A percentile compares a stretch with the other conserved stretches of the same genome.
phyloP scores from a whole-genome alignment of 805 yeast species.

The Suhomyces sp. region DNA sequence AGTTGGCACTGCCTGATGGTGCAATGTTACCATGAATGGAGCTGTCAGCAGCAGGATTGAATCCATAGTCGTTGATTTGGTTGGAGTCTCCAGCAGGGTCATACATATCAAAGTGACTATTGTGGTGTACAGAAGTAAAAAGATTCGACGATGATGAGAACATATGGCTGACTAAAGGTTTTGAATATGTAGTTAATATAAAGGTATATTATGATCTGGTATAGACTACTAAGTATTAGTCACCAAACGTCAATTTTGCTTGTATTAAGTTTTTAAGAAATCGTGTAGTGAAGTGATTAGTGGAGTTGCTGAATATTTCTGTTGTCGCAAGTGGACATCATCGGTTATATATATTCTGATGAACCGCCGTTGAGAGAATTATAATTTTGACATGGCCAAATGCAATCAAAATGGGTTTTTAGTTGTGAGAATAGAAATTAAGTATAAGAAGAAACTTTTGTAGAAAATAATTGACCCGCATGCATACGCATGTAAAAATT shows the following conservation, averaged over 20 bases:
- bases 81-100: slow-evolving; percentile 14
- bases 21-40: background rate
- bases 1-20: background rate
- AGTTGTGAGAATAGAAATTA: background rate
- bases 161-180: slow-evolving; percentile 5
- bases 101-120: slow-evolving; percentile 16
- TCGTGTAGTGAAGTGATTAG: background rate
- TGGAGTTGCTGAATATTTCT: background rate
- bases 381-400: background rate
- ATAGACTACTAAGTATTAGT: background rate
- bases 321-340: background rate
- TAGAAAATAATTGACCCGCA: background rate
- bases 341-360: background rate
- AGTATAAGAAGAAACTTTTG: background rate
- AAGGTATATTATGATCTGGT: background rate
- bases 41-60: slow-evolving; percentile 3
- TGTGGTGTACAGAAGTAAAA: slow-evolving; percentile 1
- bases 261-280: background rate
- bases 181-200: background rate
- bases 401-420: background rate
- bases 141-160: slow-evolving; percentile 9
- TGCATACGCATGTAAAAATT: background rate
- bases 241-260: background rate
- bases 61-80: slow-evolving; percentile 10
- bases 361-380: background rate